These are phyloP conservation scores for Cryptosporidium andersoni DNA, from an alignment of 169 alveolate genomes.

Conservation along the genomic window DNA sequence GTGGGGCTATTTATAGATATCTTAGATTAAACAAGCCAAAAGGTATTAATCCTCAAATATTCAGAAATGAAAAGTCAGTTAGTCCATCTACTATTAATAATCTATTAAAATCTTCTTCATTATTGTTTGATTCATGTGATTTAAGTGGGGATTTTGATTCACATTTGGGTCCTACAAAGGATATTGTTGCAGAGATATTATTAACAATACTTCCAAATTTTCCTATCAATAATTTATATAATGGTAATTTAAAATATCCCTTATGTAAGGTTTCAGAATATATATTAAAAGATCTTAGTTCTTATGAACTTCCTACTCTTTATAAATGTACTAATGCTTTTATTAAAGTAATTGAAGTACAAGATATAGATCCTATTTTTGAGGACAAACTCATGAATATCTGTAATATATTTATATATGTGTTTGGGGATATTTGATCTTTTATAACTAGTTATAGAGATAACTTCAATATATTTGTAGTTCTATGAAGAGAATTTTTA, in stretches of 20 bases:
- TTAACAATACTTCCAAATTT: constrained; percentile 3
- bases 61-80: not conserved
- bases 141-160: too few relatives aligned
- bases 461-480: too few relatives aligned
- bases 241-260: constrained; percentile 14
- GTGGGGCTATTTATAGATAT: constrained; percentile 31
- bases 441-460: too few relatives aligned
- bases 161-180: constrained; percentile 1
- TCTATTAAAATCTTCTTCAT: not conserved
- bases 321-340: too few relatives aligned
- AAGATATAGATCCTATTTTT: too few relatives aligned
- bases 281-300: too few relatives aligned
- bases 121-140: constrained; percentile 4
- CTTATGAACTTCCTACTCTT: too few relatives aligned
- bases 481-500: too few relatives aligned
- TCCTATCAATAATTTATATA: not conserved
- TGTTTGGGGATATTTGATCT: too few relatives aligned
- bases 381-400: too few relatives aligned
- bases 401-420: too few relatives aligned
- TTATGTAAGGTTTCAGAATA: constrained; percentile 18
- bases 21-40: constrained; percentile 6
- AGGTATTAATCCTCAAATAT: not conserved
- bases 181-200: constrained; percentile 43
- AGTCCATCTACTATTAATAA: not conserved
- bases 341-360: too few relatives aligned